Evolutionary conservation across 1,284 basidiomycete genomes (phyloP), one percentile per base, ranked within the genome.

Genomic region (Tetrapyrgos nigripes): DNA sequence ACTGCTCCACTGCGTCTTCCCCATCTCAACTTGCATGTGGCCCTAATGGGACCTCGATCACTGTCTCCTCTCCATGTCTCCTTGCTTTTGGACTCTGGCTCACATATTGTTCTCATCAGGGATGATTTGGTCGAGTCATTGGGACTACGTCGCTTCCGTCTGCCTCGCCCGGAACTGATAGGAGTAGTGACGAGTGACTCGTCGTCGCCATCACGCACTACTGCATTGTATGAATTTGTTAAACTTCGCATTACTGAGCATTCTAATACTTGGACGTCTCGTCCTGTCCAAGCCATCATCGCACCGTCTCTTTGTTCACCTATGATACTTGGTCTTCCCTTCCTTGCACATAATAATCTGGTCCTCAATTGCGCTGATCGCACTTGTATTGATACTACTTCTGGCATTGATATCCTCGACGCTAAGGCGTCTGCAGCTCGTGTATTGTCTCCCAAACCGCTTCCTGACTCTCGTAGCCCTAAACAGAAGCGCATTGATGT

Each of bases 291-390:
- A 28, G 55, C 59, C 14, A 33, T 60, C 17, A 40, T 60, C 5
- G 1, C 55, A 3, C 53, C 57, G 26, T 44, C 49, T 29, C 44
- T 62, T 4, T 53, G 49, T 57, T 17, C 49, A 5, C 48, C 46
- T 21, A 47, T 73, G 3, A 57, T 74, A 14, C 61, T 73, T 8
- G 70, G 73, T 62, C 59, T 68, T 21, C 66, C 69, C 52, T 73
- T 70, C 53, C 59, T 73, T 10, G 4, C 46, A 5, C 29, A 54
- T 10, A 64, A 72, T 55, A 55, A 60, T 19, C 63, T 73, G 31
- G 60, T 73, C 3, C 59, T 70, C 27, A 66, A 73, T 35, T 49
- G 63, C 19, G 37, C 63, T 3, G 35, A 50, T 1, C 51, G 59
- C 4, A 68, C 72, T 3, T 66, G 65, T 51, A 61, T 67, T 9